Conservation (phyloP, 1,284 basidiomycete species). For the Volvariella volvacea region DNA sequence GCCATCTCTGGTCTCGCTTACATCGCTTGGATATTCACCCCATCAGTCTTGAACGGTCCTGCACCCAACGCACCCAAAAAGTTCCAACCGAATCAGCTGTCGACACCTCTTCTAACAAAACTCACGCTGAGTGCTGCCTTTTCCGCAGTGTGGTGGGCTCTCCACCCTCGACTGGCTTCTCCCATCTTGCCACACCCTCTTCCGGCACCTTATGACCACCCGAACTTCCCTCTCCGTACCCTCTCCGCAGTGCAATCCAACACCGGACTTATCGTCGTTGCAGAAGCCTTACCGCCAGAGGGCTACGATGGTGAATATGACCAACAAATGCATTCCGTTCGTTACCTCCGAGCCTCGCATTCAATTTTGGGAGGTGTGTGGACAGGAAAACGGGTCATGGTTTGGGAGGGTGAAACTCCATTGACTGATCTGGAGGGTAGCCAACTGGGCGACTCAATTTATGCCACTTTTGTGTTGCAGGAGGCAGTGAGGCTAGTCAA, state of each 20-base stretch:
- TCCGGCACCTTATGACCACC: constrained; percentile 43
- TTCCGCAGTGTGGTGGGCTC: constrained; percentile 27
- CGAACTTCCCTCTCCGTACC: constrained; percentile 53
- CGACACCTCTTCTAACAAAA: constrained; percentile 18
- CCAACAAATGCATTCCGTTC: constrained; percentile 43
- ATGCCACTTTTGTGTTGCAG: constrained; percentile 79
- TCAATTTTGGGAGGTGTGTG: constrained; percentile 87
- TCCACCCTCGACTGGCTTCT: constrained; percentile 33
- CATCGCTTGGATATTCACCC: constrained; percentile 18
- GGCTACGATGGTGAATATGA: constrained; percentile 21
- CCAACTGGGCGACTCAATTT: constrained; percentile 71
- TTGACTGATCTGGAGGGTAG: constrained; percentile 47
- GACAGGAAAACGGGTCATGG: constrained; percentile 49
- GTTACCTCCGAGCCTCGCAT: constrained; percentile 84
- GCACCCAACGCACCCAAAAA: constrained; percentile 16
- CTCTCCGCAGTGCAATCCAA: constrained; percentile 63
- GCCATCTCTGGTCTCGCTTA: constrained; percentile 23
- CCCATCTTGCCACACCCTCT: constrained; percentile 54
- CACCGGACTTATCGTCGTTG: constrained; percentile 79
- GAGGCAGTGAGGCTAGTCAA: constrained; percentile 72
- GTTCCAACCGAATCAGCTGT: constrained; percentile 10
- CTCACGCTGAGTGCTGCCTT: constrained; percentile 26
- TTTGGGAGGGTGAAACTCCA: constrained; percentile 32
- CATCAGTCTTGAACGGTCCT: constrained; percentile 3
- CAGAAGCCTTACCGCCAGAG: constrained; percentile 48